Evolutionary conservation across 352 stramenopile genomes (phyloP).

Genomic region (Globisporangium echinulatum): DNA sequence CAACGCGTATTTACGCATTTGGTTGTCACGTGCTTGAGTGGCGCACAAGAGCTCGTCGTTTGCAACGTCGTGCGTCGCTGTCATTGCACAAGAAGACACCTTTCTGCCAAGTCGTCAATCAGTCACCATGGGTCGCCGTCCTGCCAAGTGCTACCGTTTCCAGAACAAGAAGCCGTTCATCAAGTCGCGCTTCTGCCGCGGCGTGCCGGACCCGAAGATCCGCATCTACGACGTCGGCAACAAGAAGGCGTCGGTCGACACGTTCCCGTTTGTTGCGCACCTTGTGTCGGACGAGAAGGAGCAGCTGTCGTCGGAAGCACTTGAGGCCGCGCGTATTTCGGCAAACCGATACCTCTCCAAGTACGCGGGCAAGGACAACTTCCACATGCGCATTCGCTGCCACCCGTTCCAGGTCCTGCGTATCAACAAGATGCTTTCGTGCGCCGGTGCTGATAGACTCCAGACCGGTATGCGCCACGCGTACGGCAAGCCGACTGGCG

Average conservation of each 20-base stretch:
- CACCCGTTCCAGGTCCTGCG: conserved; percentile 99
- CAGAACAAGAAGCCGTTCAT: conserved; percentile 99
- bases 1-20: too few species aligned
- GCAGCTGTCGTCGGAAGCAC: conserved; percentile 94
- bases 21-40: too few species aligned
- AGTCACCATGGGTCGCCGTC: conserved; percentile 62
- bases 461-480: conserved; percentile 99
- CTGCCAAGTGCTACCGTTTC: conserved; percentile 99
- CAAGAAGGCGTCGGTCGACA: conserved; percentile 97
- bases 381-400: conserved; percentile 98
- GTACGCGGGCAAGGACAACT: conserved; percentile 97
- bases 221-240: conserved; percentile 99
- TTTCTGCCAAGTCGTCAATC: not conserved
- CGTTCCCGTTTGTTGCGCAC: conserved; percentile 98
- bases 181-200: conserved; percentile 99
- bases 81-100: not conserved
- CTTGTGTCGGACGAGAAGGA: conserved; percentile 93
- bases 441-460: conserved; percentile 97
- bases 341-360: conserved; percentile 99
- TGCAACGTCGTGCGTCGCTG: too few species aligned
- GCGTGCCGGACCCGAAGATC: conserved; percentile 96
- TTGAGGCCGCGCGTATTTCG: conserved; percentile 98
- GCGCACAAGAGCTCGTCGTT: too few species aligned
- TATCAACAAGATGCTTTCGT: conserved; percentile 99
- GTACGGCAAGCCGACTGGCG: conserved; percentile 98